These are phyloP conservation scores for Phlebiopsis gigantea DNA, from an alignment of 768 basidiomycete genomes.

Conservation along the genomic window DNA sequence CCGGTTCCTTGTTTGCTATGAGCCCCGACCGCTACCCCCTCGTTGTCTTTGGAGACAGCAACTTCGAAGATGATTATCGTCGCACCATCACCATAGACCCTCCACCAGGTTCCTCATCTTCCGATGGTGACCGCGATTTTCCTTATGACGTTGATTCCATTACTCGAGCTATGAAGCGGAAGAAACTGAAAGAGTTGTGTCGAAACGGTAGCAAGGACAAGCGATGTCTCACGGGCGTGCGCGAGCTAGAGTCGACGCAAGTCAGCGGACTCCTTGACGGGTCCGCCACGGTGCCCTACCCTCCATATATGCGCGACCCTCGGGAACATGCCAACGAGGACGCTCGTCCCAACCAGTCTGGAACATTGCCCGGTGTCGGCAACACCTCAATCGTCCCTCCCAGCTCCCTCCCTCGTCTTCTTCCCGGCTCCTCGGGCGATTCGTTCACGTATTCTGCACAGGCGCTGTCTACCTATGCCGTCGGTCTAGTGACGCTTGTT, in stretches of 20 bases:
- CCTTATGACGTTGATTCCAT: constrained; percentile 40
- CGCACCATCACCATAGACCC: constrained; percentile 28
- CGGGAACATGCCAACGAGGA: not conserved
- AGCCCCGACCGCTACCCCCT: constrained; percentile 78
- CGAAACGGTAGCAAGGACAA: constrained; percentile 35
- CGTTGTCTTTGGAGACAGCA: constrained; percentile 60
- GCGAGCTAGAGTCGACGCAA: constrained; percentile 43
- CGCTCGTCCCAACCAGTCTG: constrained; percentile 6
- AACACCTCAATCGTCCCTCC: constrained; percentile 13
- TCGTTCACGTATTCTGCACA: not conserved
- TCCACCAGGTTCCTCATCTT: constrained; percentile 24
- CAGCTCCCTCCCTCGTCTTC: not conserved
- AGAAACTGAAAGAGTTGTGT: constrained; percentile 40
- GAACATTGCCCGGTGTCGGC: not conserved
- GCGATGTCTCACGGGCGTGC: constrained; percentile 60
- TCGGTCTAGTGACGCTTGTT: constrained; percentile 7
- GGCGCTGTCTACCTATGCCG: constrained; percentile 11
- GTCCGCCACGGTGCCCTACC: constrained; percentile 34
- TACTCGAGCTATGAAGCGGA: constrained; percentile 29
- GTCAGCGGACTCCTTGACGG: constrained; percentile 56
- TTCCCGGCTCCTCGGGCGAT: not conserved
- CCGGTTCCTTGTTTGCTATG: constrained; percentile 79
- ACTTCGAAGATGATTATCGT: constrained; percentile 15
- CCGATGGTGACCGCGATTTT: constrained; percentile 26
- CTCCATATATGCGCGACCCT: constrained; percentile 9